These are phyloP conservation scores for Coniochaeta hoffmannii DNA, from an alignment of 2,329 filamentous ascomycete genomes.

Conservation along the genomic window DNA sequence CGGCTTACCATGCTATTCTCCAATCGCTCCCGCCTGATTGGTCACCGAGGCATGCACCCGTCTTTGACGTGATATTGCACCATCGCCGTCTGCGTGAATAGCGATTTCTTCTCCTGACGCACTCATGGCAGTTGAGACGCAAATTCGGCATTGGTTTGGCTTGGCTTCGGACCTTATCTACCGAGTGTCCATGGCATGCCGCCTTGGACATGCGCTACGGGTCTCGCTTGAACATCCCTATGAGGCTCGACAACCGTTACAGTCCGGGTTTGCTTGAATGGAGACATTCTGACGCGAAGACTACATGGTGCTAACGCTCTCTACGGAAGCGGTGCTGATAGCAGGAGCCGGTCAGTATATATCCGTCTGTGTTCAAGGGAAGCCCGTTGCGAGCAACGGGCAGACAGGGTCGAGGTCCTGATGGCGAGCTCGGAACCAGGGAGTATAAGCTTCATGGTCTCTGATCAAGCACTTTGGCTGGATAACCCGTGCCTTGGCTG, in stretches of 20 bases:
- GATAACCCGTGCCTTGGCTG: background rate
- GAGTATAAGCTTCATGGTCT: background rate
- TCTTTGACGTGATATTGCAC: constrained; percentile 3
- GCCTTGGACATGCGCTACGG: background rate
- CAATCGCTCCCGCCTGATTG: background rate
- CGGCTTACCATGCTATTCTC: background rate
- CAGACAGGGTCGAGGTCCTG: background rate
- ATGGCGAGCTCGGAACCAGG: background rate
- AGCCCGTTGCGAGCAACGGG: background rate
- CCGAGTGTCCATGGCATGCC: background rate
- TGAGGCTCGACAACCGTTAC: background rate
- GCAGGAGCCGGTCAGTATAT: too few species aligned
- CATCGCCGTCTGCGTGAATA: background rate
- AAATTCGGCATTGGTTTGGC: background rate
- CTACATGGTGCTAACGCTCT: too few species aligned
- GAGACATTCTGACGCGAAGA: too few species aligned
- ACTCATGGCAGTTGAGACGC: background rate
- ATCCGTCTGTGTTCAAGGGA: too few species aligned
- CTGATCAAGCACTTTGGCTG: background rate
- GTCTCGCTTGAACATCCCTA: background rate
- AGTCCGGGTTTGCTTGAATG: background rate
- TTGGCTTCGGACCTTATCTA: background rate
- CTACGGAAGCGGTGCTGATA: too few species aligned
- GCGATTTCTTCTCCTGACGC: background rate
- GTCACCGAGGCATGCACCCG: background rate